These are phyloP conservation scores for Edaphochlamys debaryana DNA, from an alignment of 139 green algal genomes.

Conservation along the genomic window DNA sequence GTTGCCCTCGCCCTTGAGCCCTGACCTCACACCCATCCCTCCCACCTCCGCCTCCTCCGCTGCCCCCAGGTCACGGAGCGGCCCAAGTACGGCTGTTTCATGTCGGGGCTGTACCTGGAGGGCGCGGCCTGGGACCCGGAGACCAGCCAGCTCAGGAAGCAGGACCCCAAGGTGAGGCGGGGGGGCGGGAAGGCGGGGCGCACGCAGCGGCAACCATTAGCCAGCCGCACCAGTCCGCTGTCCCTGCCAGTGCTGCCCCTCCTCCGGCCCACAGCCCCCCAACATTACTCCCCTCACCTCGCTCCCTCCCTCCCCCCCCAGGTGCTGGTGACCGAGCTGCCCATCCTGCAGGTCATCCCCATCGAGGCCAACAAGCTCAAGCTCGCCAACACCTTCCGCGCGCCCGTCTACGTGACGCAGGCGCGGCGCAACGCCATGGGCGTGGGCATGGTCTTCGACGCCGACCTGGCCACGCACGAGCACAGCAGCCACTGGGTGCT, in stretches of 20 bases:
- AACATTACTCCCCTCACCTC: too few species aligned
- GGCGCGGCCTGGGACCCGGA: conserved; percentile 83
- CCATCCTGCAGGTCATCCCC: conserved; percentile 86
- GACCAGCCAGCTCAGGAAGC: conserved; percentile 59
- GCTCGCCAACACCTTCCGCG: conserved; percentile 76
- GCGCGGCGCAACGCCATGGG: conserved; percentile 86
- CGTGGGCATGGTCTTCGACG: conserved; percentile 86
- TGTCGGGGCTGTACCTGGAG: conserved; percentile 87
- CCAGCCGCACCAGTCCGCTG: too few species aligned
- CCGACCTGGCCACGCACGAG: conserved; percentile 77
- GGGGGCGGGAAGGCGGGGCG: too few species aligned
- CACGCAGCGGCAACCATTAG: too few species aligned
- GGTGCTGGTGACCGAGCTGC: conserved; percentile 84
- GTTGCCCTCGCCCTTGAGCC: neutral
- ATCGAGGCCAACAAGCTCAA: conserved; percentile 85
- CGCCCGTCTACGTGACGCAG: conserved; percentile 90
- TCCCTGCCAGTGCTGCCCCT: too few species aligned
- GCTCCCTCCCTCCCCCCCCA: too few species aligned
- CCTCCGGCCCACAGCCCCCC: too few species aligned
- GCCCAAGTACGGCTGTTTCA: conserved; percentile 80
- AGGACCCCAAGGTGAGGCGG: conserved; percentile 69
- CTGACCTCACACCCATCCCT: conserved; percentile 25
- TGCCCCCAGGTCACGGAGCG: conserved; percentile 62
- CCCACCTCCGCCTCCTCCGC: too few species aligned
- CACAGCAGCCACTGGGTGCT: conserved; percentile 88